Base-by-base conservation (phyloP, 2,329 filamentous ascomycete species). In the Neofusicoccum kwambonambiense region DNA sequence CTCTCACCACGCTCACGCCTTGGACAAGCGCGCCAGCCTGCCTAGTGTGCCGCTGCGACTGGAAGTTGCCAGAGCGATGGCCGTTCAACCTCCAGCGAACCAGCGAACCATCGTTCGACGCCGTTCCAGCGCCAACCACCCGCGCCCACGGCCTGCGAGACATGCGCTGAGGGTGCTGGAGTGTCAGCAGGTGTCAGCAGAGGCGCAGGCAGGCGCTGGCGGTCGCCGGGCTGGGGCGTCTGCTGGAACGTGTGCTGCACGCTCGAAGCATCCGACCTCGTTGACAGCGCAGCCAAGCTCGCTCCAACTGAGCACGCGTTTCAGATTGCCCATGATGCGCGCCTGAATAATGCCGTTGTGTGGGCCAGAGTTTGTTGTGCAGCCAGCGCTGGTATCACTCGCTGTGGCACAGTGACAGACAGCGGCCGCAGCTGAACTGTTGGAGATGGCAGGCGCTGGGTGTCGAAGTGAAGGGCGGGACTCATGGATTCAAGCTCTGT, bases 101-200 rank as follows among this genome's bases (percentile, higher is more conserved):
- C 8, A 8, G n/a, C 39, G 41, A 34, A 22, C 22, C 22, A 22
- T 22, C 22, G 22, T 1, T 1, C 22, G 39, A n/a, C 54, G 12
- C 34, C 35, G 8, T 12, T 31, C 54, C 22, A 34, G 22, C 27
- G 54, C 2, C 52, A 42, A n/a, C 35, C 7, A 22, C 35, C 35
- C 35, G 17, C 51, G 12, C 35, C 35, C 17, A 41, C 35, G 19
- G 35, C 17, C 22, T 45, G 54, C 41, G 56, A 39, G 56, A 60
- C 56, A 37, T 47, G 41, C 15, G 42, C 56, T 39, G 42, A 22
- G 47, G 52, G 54, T 27, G 19, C 13, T 34, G 19, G 39, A 45
- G 56, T 60, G 27, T 60, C 56, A 60, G 56, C 56, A 47, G 56
- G 54, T 41, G 54, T 58, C 54, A 58, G 54, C 54, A 58, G 54